Evolutionary conservation across 139 green algal species (phyloP), one percentile per base, ranked within the genome.

Genomic region (Pseudopediastrum boryanum): DNA sequence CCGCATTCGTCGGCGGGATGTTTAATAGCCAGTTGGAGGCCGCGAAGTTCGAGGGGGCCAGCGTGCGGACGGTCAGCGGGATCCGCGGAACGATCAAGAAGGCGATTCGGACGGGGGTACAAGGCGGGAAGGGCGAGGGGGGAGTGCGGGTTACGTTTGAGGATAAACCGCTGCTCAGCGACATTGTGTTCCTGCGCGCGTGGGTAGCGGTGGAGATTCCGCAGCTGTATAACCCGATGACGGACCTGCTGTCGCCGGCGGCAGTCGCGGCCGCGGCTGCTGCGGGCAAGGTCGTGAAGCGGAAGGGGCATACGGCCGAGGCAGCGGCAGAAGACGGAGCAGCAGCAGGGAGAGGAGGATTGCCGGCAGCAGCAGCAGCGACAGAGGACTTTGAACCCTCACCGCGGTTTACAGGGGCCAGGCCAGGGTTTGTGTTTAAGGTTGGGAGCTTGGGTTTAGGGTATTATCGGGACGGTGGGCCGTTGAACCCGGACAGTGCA

Each of bases 41-140:
- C 0, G 58, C 81, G 41, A 82, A 85, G 56, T 98, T 98, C 75
- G 90, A 97, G 87, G 96, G 96, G 36, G 96, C 96, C 0, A 63
- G 83, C 4, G 79, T 99, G 2, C 89, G 91, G 39, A 99, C 96
- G 2, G 96, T 98, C 19, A 92, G 82, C 33, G 96, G 96, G 77
- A 97, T 99, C 48, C 82, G 96, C 5, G 96, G 96, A n/a, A 97
- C 93, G 36, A 93, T 99, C 69, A 99, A 99, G 72, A 99, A 98
- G 87, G 91, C 91, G 13, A 39, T 91, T 29, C 77, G 84, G 25
- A 61, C 84, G n/a, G 62, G 3, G 42, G 13, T 10, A 65, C 56
- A 65, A 10, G 19, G 56, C 10, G 19, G 19, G 25, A 65, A 38
- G 25, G 8, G 35, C 13, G 92, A 97, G 43, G 95, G 95, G 33